Base-by-base conservation (phyloP, 768 basidiomycete genomes). In the Lactarius deliciosus region DNA sequence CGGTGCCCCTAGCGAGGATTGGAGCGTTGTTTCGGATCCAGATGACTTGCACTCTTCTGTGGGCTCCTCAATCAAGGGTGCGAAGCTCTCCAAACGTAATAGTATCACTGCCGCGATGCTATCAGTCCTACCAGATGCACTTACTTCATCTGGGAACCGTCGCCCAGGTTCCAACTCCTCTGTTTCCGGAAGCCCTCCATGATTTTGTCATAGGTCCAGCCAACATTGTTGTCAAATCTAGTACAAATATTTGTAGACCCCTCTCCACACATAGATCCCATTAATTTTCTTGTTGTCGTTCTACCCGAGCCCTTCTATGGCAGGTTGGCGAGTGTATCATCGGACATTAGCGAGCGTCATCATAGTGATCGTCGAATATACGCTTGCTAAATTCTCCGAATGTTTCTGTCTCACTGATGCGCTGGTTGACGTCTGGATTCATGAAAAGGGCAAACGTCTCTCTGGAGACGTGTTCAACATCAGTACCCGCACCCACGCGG, bases 371-470 rank as follows among this genome's bases (percentile, higher is more conserved):
- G 58, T 78, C 79, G 65, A 98, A 87, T 25, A 97, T 85, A 64
- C 86, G 81, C 75, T 92, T 91, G 72, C 91, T 93, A 76, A 98
- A 98, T 65, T 89, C 82, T 2, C 96, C 96, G 72, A 96, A 99
- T 16, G 92, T 94, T 73, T 87, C 84, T 10, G 81, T 77, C 38
- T 79, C 75, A 5, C 89, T 87, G 28, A 98, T 84, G 54, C 82
- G 81, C 71, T 91, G 87, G 68, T 91, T 81, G 16, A 89, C 87
- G 75, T 96, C 86, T 7, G 96, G 96, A 75, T 96, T 89, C 91
- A 92, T 88, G 79, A 92, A 91, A 15, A 95, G 75, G 11, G 91
- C 92, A 72, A 94, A 92, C 0, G 97, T 98, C 76, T 98, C 95
- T 61, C 96, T 81, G 5, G 84, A 86, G 30, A 94, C 82, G 30